These are phyloP conservation scores for Pyracantha coccinea DNA, from an alignment of 331 rosid species.

Conservation along the genomic window DNA sequence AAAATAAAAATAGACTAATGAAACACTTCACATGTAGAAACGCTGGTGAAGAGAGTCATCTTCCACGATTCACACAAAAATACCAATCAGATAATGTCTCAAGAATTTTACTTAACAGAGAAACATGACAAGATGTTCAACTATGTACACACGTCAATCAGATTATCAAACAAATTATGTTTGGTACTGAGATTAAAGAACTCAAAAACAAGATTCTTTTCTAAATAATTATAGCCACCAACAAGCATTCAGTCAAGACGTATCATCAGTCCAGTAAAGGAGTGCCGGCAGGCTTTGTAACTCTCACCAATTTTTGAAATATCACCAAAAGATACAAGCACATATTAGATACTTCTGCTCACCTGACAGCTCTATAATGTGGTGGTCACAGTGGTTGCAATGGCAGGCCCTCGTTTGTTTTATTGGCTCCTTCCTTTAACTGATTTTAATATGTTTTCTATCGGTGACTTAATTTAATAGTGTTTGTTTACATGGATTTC, in stretches of 20 bases:
- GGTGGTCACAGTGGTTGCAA: background rate
- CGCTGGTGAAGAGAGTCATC: background rate
- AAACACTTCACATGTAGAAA: background rate
- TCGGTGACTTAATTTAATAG: constrained; percentile 7
- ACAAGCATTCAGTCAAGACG: background rate
- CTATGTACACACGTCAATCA: background rate
- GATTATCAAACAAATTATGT: background rate
- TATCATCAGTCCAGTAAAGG: background rate
- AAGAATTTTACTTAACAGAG: background rate
- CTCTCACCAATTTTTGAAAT: background rate
- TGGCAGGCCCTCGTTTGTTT: background rate
- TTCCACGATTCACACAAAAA: background rate
- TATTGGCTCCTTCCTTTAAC: constrained; percentile 2
- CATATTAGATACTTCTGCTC: background rate
- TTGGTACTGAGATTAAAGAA: background rate
- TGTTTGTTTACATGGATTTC: constrained; percentile 16
- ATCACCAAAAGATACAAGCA: background rate
- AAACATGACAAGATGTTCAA: background rate
- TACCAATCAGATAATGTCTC: background rate
- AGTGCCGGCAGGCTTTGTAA: background rate
- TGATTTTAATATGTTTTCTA: background rate
- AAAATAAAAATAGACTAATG: background rate
- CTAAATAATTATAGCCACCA: background rate
- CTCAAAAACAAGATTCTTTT: background rate
- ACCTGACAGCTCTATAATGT: background rate